Percentiles rank a stretch among this genome's conserved stretches.
These are phyloP conservation scores for Trichoderma orchidacearum DNA, from an alignment of 495 filamentous ascomycete species.

Conservation along the genomic window DNA sequence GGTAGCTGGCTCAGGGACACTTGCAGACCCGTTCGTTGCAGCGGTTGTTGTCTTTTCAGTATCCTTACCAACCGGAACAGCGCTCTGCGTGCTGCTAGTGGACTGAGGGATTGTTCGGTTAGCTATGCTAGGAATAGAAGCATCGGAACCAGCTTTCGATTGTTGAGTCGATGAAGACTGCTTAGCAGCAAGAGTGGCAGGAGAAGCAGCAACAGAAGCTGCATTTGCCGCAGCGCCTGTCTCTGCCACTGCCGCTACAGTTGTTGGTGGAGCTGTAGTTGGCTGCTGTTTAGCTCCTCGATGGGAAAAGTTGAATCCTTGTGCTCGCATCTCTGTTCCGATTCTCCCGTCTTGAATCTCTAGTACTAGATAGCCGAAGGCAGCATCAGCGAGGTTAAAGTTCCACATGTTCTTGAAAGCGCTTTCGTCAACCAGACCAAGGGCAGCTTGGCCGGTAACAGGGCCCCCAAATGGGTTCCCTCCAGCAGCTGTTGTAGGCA, in stretches of 20 bases:
- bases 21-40: constrained; percentile 29
- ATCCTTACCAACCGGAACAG: constrained; percentile 25
- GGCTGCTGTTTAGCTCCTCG: constrained; percentile 48
- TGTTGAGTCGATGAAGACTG: constrained; percentile 19
- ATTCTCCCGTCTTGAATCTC: constrained; percentile 91
- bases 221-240: constrained; percentile 18
- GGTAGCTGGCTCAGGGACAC: constrained; percentile 28
- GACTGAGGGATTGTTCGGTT: constrained; percentile 20
- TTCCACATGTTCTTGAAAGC: constrained; percentile 99
- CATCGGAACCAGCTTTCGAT: constrained; percentile 18
- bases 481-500: constrained; percentile 87
- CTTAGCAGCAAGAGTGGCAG: constrained; percentile 16
- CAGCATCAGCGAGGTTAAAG: constrained; percentile 96
- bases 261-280: constrained; percentile 13
- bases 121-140: constrained; percentile 10
- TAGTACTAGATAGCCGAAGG: constrained; percentile 89
- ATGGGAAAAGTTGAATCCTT: constrained; percentile 99
- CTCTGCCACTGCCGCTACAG: constrained; percentile 10
- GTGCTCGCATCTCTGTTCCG: constrained; percentile 94
- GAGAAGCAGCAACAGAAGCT: constrained; percentile 23
- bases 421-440: constrained; percentile 91
- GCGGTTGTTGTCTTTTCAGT: constrained; percentile 4
- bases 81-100: constrained; percentile 32
- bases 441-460: constrained; percentile 50
- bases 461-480: constrained; percentile 94